These are phyloP conservation scores for Pythium plurisporium DNA, from an alignment of 352 stramenopile genomes.

Conservation along the genomic window DNA sequence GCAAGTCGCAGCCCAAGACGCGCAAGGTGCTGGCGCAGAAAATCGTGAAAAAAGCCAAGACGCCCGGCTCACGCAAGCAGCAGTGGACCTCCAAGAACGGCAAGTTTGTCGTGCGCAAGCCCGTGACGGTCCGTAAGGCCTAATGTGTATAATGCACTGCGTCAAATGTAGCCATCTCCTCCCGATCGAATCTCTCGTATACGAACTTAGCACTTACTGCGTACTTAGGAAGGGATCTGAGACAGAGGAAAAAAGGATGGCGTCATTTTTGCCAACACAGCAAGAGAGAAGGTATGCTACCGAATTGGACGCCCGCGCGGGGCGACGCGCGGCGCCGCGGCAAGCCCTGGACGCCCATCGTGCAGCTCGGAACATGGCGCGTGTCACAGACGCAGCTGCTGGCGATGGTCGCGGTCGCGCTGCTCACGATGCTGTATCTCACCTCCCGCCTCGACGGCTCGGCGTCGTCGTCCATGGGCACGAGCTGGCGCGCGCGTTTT, in stretches of 20 bases:
- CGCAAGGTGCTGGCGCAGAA: constrained; percentile 30
- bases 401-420: not conserved
- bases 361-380: constrained; percentile 11
- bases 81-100: constrained; percentile 30
- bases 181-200: no score
- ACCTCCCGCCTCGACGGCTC: constrained; percentile 1
- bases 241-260: no score
- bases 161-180: no score
- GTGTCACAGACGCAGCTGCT: constrained; percentile 18
- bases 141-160: not conserved
- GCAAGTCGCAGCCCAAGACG: constrained; percentile 30
- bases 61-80: constrained; percentile 24
- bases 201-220: not conserved
- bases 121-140: constrained; percentile 33
- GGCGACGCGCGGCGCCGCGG: not conserved
- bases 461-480: not conserved
- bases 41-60: constrained; percentile 20
- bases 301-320: constrained; percentile 13
- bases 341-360: not conserved
- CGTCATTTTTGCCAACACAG: no score
- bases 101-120: constrained; percentile 52
- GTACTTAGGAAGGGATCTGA: not conserved
- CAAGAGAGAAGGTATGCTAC: constrained; percentile 1
- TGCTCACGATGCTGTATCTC: constrained; percentile 9
- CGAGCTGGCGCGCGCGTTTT: not conserved